phyloP scores from a whole-genome alignment of 1,284 basidiomycete species.

The Grifola frondosa region DNA sequence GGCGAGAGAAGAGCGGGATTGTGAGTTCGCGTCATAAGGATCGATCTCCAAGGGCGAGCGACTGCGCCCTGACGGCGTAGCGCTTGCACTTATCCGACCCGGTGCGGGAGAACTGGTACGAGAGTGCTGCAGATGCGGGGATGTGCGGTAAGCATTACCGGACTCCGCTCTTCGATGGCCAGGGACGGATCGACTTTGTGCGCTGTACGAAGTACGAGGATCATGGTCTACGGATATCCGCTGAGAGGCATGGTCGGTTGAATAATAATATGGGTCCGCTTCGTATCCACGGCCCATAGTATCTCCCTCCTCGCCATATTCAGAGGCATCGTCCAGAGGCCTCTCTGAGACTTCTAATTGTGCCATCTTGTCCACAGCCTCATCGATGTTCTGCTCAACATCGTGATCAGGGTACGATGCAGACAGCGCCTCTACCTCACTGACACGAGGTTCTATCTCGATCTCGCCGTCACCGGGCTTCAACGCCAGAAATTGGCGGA shows the following conservation, averaged over 20 bases:
- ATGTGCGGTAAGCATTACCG: constrained; percentile 39
- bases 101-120: constrained; percentile 45
- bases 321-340: constrained; percentile 26
- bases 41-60: constrained; percentile 29
- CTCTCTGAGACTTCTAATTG: constrained; percentile 22
- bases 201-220: constrained; percentile 8
- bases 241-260: constrained; percentile 6
- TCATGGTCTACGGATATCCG: too few species aligned
- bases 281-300: constrained; percentile 12
- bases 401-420: constrained; percentile 38
- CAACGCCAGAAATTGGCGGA: constrained; percentile 84
- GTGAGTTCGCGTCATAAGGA: constrained; percentile 24
- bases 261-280: constrained; percentile 20
- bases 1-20: constrained; percentile 30
- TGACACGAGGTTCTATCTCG: constrained; percentile 56
- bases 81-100: constrained; percentile 11
- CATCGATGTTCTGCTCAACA: constrained; percentile 25
- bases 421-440: constrained; percentile 54
- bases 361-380: constrained; percentile 22
- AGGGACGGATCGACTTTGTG: constrained; percentile 10
- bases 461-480: constrained; percentile 86
- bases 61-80: too few species aligned
- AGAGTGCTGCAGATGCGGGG: constrained; percentile 39
- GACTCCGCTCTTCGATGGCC: constrained; percentile 53
- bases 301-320: constrained; percentile 27